Percentiles rank a stretch among this genome's conserved stretches.
Conservation (phyloP, 495 filamentous ascomycete genomes). For the Neurospora sp. region DNA sequence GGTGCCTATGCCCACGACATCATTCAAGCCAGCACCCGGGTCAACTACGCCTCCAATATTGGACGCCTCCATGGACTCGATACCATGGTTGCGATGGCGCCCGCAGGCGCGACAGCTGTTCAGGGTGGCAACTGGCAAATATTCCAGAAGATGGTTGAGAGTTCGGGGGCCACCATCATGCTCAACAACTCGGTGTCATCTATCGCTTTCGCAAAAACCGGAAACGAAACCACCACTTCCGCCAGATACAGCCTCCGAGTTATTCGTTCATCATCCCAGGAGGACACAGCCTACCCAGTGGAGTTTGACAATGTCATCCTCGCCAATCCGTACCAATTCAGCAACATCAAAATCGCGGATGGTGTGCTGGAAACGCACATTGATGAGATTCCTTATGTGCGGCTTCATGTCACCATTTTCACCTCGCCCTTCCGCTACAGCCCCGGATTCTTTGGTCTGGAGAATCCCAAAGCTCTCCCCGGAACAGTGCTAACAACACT, state of each 20-base stretch:
- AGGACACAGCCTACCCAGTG: constrained; percentile 20
- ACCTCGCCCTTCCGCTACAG: constrained; percentile 62
- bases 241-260: constrained; percentile 43
- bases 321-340: constrained; percentile 62
- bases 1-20: constrained; percentile 67
- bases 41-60: constrained; percentile 93
- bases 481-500: constrained; percentile 76
- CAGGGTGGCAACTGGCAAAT: constrained; percentile 92
- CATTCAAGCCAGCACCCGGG: constrained; percentile 83
- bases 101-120: constrained; percentile 70
- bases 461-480: constrained; percentile 43
- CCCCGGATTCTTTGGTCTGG: constrained; percentile 57
- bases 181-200: constrained; percentile 63
- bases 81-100: constrained; percentile 78
- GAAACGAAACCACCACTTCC: constrained; percentile 11
- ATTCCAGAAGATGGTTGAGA: constrained; percentile 68
- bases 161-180: constrained; percentile 46
- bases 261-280: constrained; percentile 18
- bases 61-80: constrained; percentile 77
- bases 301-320: constrained; percentile 73
- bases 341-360: constrained; percentile 42
- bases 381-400: constrained; percentile 71
- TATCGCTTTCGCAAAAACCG: constrained; percentile 38
- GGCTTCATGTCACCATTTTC: constrained; percentile 81
- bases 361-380: constrained; percentile 41